Conservation (phyloP, 2,329 filamentous ascomycete species). For the Pseudocercospora fijiensis region DNA sequence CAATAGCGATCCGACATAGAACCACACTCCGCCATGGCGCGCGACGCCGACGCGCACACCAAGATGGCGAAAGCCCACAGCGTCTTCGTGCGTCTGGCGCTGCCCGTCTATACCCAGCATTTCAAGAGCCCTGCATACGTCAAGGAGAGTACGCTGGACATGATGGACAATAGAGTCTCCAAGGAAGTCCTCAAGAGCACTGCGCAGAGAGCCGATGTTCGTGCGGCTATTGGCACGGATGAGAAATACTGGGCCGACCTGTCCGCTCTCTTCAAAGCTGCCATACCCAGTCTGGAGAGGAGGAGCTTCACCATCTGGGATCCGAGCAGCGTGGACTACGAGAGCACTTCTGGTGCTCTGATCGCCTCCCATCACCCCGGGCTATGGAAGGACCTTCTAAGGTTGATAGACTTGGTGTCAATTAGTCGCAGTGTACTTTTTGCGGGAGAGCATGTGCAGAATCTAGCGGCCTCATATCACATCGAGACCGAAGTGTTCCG, state of each 20-base stretch:
- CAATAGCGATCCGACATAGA: not conserved
- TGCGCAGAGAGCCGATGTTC: conserved; percentile 53
- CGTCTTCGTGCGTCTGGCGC: conserved; percentile 47
- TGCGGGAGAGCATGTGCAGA: conserved; percentile 60
- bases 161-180: conserved; percentile 54
- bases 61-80: conserved; percentile 40
- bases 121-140: conserved; percentile 62
- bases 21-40: conserved; percentile 20
- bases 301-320: conserved; percentile 63
- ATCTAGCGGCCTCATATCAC: conserved; percentile 59
- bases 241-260: conserved; percentile 61
- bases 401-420: conserved; percentile 61
- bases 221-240: conserved; percentile 58
- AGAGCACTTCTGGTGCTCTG: conserved; percentile 59
- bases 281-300: conserved; percentile 60
- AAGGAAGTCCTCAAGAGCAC: conserved; percentile 62
- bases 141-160: conserved; percentile 58
- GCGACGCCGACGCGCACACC: conserved; percentile 17
- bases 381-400: conserved; percentile 61
- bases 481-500: conserved; percentile 63
- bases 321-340: conserved; percentile 56
- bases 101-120: conserved; percentile 55
- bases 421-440: conserved; percentile 63
- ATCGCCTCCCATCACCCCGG: conserved; percentile 61
- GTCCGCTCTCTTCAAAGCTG: conserved; percentile 57